These are phyloP conservation scores for Fusarium sp. DNA, from an alignment of 2,329 filamentous ascomycete species.

Conservation along the genomic window DNA sequence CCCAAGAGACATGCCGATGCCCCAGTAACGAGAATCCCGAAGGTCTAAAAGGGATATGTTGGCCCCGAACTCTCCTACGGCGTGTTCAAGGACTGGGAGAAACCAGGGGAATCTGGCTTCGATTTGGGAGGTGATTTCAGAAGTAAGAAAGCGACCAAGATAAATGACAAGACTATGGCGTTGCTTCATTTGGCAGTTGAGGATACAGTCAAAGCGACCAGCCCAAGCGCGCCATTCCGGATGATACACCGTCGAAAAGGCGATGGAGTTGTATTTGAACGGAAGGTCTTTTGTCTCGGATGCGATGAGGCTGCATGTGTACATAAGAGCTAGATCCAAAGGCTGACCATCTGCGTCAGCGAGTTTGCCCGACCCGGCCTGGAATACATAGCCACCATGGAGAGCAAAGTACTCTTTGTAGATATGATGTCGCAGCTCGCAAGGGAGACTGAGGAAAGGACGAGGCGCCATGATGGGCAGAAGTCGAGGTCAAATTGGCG, in stretches of 20 bases:
- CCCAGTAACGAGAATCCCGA: too few relatives aligned
- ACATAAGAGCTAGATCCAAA: neutral
- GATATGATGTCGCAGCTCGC: too few relatives aligned
- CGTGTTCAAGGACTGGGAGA: neutral
- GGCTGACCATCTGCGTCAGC: neutral
- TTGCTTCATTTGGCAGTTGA: accelerated
- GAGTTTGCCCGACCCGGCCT: too few relatives aligned
- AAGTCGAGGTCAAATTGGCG: too few relatives aligned
- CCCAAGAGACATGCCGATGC: too few relatives aligned
- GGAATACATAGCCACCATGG: too few relatives aligned
- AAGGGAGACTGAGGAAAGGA: too few relatives aligned
- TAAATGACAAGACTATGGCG: accelerated
- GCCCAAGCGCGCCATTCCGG: neutral
- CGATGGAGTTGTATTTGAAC: neutral
- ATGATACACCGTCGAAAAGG: neutral
- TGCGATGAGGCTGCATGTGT: neutral
- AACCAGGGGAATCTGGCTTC: neutral
- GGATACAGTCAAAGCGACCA: slow-evolving; percentile 6
- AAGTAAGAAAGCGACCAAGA: neutral
- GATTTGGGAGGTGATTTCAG: neutral
- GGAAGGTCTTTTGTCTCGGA: neutral
- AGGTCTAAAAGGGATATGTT: too few relatives aligned
- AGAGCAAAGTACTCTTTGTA: too few relatives aligned
- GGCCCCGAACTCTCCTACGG: too few relatives aligned
- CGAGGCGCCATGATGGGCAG: too few relatives aligned